phyloP scores from a whole-genome alignment of 2,329 filamentous ascomycete genomes.

The Ceratocystis lukuohia region DNA sequence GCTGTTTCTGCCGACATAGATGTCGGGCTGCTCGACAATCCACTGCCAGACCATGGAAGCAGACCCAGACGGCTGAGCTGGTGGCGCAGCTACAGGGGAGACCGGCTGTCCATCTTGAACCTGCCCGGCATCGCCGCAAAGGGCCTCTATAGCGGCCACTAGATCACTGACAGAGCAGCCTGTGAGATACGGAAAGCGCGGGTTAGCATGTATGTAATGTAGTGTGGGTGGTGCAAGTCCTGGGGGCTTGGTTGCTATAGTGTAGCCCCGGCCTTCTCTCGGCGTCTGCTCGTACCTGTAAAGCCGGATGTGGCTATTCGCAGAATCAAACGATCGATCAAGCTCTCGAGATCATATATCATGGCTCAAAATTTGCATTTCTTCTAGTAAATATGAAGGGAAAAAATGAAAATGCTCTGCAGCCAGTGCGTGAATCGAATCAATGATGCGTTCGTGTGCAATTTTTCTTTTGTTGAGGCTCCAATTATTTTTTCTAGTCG shows the following conservation, averaged over 20 bases:
- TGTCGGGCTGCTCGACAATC: conserved; percentile 22
- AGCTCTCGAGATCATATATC: conserved; percentile 20
- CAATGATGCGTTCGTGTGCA: conserved; percentile 4
- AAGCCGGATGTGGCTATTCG: conserved; percentile 20
- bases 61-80: not conserved
- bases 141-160: conserved; percentile 8
- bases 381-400: not conserved
- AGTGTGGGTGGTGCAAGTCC: not conserved
- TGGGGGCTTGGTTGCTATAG: not conserved
- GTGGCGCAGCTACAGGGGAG: not conserved
- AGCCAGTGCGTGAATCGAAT: conserved; percentile 13
- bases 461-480: not conserved
- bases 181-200: not conserved
- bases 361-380: conserved; percentile 13
- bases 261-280: not conserved
- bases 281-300: conserved; percentile 9
- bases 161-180: conserved; percentile 11
- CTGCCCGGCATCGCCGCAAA: not conserved
- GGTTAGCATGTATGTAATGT: not conserved
- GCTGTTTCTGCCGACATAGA: conserved; percentile 20
- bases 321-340: conserved; percentile 20
- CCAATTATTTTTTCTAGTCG: not conserved
- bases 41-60: conserved; percentile 22
- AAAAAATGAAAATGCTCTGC: conserved; percentile 5
- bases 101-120: not conserved